phyloP scores from a whole-genome alignment of 192 early-diverging fungal species.

The Cladochytrium replicatum region DNA sequence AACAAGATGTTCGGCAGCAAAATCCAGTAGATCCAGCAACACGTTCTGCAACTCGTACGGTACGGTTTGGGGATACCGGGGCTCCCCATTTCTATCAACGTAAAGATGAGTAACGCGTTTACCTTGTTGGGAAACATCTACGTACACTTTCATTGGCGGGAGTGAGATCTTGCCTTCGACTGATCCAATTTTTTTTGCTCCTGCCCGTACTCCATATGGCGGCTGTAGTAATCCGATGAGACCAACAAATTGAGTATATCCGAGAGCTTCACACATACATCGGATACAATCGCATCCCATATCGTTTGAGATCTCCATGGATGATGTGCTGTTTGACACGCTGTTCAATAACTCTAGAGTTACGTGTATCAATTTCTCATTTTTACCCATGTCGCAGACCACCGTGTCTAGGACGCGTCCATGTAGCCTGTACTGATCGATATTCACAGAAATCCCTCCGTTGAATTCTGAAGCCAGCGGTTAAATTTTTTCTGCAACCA shows the following conservation, averaged over 20 bases:
- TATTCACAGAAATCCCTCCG: slow-evolving; percentile 65
- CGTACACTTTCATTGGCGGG: slow-evolving; percentile 17
- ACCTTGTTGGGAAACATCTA: no score
- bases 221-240: slow-evolving; percentile 31
- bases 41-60: slow-evolving; percentile 94
- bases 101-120: no score
- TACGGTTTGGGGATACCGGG: slow-evolving; percentile 78
- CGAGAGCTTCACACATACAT: slow-evolving; percentile 29
- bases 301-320: slow-evolving; percentile 55
- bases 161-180: slow-evolving; percentile 17
- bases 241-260: no score
- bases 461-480: not conserved
- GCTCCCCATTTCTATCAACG: slow-evolving; percentile 30
- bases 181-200: slow-evolving; percentile 83
- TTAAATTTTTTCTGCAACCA: not conserved
- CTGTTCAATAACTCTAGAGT: no score
- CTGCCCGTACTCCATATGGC: slow-evolving; percentile 95
- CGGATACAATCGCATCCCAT: slow-evolving; percentile 89
- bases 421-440: slow-evolving; percentile 69
- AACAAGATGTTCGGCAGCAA: slow-evolving; percentile 68
- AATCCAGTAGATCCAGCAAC: slow-evolving; percentile 68
- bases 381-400: slow-evolving; percentile 70
- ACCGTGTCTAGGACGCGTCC: slow-evolving; percentile 68
- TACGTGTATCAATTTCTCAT: no score
- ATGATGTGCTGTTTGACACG: slow-evolving; percentile 38